Percentiles rank a stretch among this genome's conserved stretches.
Evolutionary conservation across 164 flowering plant species (phyloP).

Genomic region (Macadamia integrifolia): DNA sequence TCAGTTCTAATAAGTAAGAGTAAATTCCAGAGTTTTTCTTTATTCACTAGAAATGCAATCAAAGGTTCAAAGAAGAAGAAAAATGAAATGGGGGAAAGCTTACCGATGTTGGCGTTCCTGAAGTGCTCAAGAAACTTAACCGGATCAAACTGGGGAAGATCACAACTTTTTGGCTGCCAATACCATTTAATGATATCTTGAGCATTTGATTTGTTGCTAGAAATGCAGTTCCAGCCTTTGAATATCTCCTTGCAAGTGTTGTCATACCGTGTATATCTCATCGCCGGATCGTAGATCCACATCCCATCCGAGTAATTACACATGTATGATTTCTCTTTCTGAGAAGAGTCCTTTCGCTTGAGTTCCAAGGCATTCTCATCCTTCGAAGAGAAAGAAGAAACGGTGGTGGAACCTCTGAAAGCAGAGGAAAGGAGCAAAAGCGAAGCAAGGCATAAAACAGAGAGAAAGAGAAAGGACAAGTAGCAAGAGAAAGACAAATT

Average conservation of each 20-base stretch:
- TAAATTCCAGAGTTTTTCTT: too few relatives aligned
- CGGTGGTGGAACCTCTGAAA: conserved; percentile 20
- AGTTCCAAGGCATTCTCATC: background rate
- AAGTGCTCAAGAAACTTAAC: conserved; percentile 45
- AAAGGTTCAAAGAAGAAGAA: background rate
- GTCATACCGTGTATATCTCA: conserved; percentile 44
- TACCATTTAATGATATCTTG: conserved; percentile 56
- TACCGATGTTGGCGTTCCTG: conserved; percentile 70
- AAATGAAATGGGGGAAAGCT: conserved; percentile 9
- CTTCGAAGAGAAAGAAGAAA: conserved; percentile 4
- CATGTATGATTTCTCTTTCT: background rate
- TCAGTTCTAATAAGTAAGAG: too few relatives aligned
- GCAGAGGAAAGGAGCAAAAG: conserved; percentile 45
- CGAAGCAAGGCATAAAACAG: conserved; percentile 42
- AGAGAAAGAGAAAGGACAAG: conserved; percentile 35
- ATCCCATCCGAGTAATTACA: conserved; percentile 65
- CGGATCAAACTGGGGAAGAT: conserved; percentile 71
- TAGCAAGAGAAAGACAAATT: conserved; percentile 16
- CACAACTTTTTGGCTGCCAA: conserved; percentile 67
- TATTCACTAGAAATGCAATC: too few relatives aligned
- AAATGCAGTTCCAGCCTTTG: conserved; percentile 93
- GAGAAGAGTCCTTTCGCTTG: background rate
- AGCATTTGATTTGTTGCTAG: conserved; percentile 56
- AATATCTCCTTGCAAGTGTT: conserved; percentile 86
- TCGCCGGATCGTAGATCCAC: conserved; percentile 69